Evolutionary conservation across 2,329 filamentous ascomycete genomes (phyloP).

Genomic region (Aspergillus hortae): DNA sequence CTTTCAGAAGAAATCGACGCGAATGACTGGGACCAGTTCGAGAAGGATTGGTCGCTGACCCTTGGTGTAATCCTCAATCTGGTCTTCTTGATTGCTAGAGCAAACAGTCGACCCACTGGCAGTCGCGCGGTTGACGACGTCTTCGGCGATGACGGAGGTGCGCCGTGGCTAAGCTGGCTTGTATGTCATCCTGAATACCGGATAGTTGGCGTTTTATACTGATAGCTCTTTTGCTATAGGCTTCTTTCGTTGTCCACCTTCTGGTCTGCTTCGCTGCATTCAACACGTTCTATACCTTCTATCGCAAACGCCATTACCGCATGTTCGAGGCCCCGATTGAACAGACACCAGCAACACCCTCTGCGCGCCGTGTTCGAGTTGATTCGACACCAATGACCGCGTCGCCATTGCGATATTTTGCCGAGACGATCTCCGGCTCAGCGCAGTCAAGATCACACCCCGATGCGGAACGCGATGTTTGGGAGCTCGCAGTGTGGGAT

Average conservation of each 20-base stretch:
- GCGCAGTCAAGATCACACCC: constrained; percentile 84
- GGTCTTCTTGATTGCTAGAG: constrained; percentile 74
- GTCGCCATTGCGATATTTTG: constrained; percentile 74
- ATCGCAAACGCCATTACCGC: constrained; percentile 78
- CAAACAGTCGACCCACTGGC: constrained; percentile 60
- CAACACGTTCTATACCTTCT: constrained; percentile 81
- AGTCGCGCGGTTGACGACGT: constrained; percentile 68
- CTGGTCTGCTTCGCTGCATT: constrained; percentile 63
- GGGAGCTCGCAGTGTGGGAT: constrained; percentile 93
- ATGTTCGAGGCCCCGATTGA: constrained; percentile 88
- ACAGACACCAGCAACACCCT: constrained; percentile 70
- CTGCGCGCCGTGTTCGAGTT: constrained; percentile 81
- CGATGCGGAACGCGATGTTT: constrained; percentile 72
- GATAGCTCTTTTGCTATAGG: constrained; percentile 43
- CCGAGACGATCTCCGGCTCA: constrained; percentile 64
- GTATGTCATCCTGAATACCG: constrained; percentile 40
- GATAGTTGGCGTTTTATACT: constrained; percentile 1
- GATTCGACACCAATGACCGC: constrained; percentile 75
- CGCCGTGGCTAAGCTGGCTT: constrained; percentile 67
- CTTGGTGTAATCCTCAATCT: constrained; percentile 76
- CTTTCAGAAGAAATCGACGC: constrained; percentile 89
- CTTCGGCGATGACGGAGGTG: constrained; percentile 65
- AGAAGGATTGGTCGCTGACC: constrained; percentile 69
- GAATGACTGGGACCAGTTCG: constrained; percentile 78
- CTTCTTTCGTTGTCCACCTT: constrained; percentile 66